These are phyloP conservation scores for Kuraishia capsulata DNA, from an alignment of 805 yeast species.

Conservation along the genomic window DNA sequence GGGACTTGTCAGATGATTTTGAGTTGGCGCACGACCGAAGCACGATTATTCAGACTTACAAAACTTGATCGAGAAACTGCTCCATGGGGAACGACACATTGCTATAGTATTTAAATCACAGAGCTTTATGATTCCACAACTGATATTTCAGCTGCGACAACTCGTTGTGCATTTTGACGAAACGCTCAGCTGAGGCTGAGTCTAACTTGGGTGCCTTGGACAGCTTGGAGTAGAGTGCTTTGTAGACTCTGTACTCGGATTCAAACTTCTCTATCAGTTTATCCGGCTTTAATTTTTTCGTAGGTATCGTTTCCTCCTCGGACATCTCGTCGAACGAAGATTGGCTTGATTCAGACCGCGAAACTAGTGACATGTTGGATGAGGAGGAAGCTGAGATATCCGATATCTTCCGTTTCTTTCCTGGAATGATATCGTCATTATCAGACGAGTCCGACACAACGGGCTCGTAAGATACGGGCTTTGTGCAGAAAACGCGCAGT, in stretches of 20 bases:
- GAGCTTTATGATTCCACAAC: background rate
- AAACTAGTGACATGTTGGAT: background rate
- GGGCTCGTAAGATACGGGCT: background rate
- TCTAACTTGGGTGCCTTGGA: background rate
- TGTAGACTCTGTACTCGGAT: constrained; percentile 39
- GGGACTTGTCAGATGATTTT: too few species aligned
- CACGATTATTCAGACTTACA: too few species aligned
- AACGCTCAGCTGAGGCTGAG: background rate
- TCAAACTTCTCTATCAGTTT: constrained; percentile 38
- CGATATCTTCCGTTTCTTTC: background rate
- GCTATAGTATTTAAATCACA: too few species aligned
- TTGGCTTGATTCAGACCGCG: background rate
- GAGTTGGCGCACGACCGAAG: too few species aligned
- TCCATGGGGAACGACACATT: too few species aligned
- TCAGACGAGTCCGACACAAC: background rate
- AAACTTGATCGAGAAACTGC: too few species aligned
- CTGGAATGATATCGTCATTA: background rate
- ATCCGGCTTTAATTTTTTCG: background rate
- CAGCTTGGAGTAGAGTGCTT: constrained; percentile 26
- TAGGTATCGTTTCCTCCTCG: background rate
- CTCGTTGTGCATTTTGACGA: constrained; percentile 4
- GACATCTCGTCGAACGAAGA: background rate
- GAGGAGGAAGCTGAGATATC: background rate
- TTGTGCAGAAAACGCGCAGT: background rate
- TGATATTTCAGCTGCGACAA: background rate